A percentile compares a stretch with the other conserved stretches of the same genome.
Conservation (phyloP, 2,329 filamentous ascomycete genomes). For the Aureobasidium sp. region DNA sequence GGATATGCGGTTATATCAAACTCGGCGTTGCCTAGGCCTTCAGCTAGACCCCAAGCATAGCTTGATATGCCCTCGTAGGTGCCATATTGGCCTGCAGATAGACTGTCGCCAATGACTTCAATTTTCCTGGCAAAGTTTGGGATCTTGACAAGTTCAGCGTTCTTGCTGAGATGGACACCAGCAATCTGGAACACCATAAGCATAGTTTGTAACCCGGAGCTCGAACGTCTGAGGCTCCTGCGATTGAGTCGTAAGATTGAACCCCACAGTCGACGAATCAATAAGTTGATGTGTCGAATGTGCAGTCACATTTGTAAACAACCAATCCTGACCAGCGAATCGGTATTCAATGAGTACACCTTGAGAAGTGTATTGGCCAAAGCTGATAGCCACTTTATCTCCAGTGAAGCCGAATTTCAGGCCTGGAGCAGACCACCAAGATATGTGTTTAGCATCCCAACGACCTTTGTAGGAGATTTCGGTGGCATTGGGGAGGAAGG, state of each 20-base stretch:
- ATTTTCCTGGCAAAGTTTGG: slow-evolving; percentile 31
- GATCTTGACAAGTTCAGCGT: slow-evolving; percentile 38
- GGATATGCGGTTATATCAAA: slow-evolving; percentile 52
- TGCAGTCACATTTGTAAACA: slow-evolving; percentile 52
- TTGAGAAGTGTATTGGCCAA: slow-evolving; percentile 44
- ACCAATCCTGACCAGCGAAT: slow-evolving; percentile 52
- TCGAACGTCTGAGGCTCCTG: slow-evolving; percentile 45
- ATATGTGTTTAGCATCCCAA: slow-evolving; percentile 54
- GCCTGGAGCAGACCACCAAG: slow-evolving; percentile 43
- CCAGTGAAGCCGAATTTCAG: slow-evolving; percentile 50
- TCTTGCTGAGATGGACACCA: slow-evolving; percentile 41
- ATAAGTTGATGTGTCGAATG: slow-evolving; percentile 50
- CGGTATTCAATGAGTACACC: slow-evolving; percentile 50
- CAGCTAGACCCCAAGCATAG: slow-evolving; percentile 48
- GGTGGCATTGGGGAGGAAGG: slow-evolving; percentile 43
- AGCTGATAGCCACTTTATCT: slow-evolving; percentile 44
- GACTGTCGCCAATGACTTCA: slow-evolving; percentile 40
- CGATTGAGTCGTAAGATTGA: slow-evolving; percentile 35
- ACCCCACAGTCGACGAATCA: slow-evolving; percentile 36
- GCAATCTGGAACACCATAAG: slow-evolving; percentile 51
- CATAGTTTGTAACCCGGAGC: slow-evolving; percentile 54
- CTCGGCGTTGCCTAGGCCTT: slow-evolving; percentile 51
- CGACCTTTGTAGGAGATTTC: slow-evolving; percentile 55
- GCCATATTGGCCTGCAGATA: slow-evolving; percentile 50
- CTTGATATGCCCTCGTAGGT: slow-evolving; percentile 51